These are phyloP conservation scores for Carex cristatella DNA, from an alignment of 176 grass and related monocot species.

Conservation along the genomic window DNA sequence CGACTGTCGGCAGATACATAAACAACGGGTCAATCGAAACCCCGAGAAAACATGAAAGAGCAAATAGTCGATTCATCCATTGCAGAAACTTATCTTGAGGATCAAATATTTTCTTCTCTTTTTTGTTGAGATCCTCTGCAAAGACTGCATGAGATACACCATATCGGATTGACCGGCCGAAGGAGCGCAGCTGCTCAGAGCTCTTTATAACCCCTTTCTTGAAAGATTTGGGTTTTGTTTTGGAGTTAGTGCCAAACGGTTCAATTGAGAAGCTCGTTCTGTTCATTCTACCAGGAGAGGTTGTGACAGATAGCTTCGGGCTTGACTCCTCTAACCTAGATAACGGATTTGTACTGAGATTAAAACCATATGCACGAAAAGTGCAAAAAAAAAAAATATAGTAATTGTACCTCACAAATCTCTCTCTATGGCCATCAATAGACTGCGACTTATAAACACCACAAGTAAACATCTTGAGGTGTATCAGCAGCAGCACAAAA, in stretches of 20 bases:
- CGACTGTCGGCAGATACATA: conserved; percentile 55
- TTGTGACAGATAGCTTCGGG: conserved; percentile 37
- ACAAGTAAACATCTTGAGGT: conserved; percentile 51
- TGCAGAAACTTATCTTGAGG: conserved; percentile 67
- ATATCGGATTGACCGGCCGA: conserved; percentile 63
- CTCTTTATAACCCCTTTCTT: conserved; percentile 48
- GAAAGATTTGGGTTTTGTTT: conserved; percentile 33
- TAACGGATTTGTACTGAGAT: not conserved
- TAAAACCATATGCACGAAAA: not conserved
- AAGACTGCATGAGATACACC: conserved; percentile 81
- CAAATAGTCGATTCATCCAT: conserved; percentile 57
- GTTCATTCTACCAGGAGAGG: conserved; percentile 37
- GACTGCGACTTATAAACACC: conserved; percentile 35
- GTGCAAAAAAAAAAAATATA: not conserved
- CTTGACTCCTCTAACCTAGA: conserved; percentile 55
- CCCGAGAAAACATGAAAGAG: conserved; percentile 65
- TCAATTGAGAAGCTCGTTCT: conserved; percentile 44
- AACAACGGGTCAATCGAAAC: conserved; percentile 85
- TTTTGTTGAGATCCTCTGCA: conserved; percentile 77
- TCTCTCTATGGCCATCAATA: conserved; percentile 51
- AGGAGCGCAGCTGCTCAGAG: conserved; percentile 53
- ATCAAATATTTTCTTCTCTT: conserved; percentile 66
- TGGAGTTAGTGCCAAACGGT: conserved; percentile 32
- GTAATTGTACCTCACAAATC: conserved; percentile 45
- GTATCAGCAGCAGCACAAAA: not conserved